A percentile compares a stretch with the other conserved stretches of the same genome.
phyloP scores from a whole-genome alignment of 1,284 basidiomycete genomes.

The Ganoderma meredithae region DNA sequence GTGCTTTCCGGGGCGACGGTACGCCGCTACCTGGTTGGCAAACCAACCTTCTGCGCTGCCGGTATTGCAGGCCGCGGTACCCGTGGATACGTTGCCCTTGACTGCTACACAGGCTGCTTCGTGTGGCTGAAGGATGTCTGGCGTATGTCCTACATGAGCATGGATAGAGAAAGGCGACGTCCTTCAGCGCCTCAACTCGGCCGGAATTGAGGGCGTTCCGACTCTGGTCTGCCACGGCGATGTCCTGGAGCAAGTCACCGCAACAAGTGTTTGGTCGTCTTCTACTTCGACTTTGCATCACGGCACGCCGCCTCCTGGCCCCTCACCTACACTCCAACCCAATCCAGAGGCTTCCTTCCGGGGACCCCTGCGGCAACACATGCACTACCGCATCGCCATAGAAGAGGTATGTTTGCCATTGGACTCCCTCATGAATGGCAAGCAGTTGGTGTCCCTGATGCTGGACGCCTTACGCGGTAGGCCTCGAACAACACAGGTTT shows the following conservation, averaged over 20 bases:
- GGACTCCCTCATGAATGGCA: not conserved
- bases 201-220: not conserved
- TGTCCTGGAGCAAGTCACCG: slow-evolving; percentile 3
- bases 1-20: not conserved
- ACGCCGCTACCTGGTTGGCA: slow-evolving; percentile 8
- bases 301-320: too few species aligned
- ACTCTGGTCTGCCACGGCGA: slow-evolving; percentile 15
- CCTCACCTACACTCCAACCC: too few species aligned
- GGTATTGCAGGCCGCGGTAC: slow-evolving; percentile 10
- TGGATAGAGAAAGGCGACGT: slow-evolving; percentile 10
- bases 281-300: too few species aligned
- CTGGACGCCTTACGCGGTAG: slow-evolving; percentile 12
- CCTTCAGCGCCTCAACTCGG: not conserved
- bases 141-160: not conserved
- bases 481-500: not conserved
- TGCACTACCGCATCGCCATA: slow-evolving; percentile 21
- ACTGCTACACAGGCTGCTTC: not conserved
- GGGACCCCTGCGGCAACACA: slow-evolving; percentile 9
- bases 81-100: slow-evolving; percentile 11
- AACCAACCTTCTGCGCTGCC: not conserved
- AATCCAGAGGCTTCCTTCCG: too few species aligned
- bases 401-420: slow-evolving; percentile 13
- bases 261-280: not conserved
- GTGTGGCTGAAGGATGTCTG: slow-evolving; percentile 17
- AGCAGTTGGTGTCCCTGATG: not conserved